A percentile compares a stretch with the other conserved stretches of the same genome.
phyloP scores from a whole-genome alignment of 116 monocot genomes.

The Posidonia oceanica region DNA sequence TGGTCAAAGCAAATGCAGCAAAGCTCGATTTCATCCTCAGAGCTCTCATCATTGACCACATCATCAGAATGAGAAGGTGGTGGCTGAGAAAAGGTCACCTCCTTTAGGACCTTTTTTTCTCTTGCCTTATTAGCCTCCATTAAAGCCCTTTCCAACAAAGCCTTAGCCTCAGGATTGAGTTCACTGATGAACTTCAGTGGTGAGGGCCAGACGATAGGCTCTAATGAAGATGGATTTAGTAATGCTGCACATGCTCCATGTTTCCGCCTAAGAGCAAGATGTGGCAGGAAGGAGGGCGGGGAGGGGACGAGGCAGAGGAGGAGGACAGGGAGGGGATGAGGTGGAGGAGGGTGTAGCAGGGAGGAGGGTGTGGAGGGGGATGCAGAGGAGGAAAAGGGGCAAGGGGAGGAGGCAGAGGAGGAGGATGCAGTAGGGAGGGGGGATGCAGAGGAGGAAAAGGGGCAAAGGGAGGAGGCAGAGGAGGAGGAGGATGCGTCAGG shows the following conservation, averaged over 20 bases:
- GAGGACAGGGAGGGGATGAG: no score
- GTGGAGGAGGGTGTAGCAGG: no score
- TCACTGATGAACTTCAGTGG: conserved; percentile 57
- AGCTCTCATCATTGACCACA: conserved; percentile 28
- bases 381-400: no score
- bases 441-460: no score
- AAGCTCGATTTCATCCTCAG: conserved; percentile 48
- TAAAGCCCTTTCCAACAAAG: conserved; percentile 33
- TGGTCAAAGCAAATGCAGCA: conserved; percentile 87
- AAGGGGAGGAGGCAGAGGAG: no score
- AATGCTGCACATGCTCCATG: conserved; percentile 49
- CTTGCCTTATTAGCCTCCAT: conserved; percentile 44
- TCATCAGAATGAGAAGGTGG: conserved; percentile 48
- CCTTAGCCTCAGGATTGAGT: conserved; percentile 41
- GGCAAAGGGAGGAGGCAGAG: no score
- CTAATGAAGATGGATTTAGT: conserved; percentile 35
- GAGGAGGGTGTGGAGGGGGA: no score
- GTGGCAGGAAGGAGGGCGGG: no score
- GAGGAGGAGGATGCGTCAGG: no score
- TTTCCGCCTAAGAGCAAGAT: conserved; percentile 39
- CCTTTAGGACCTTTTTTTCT: conserved; percentile 41
- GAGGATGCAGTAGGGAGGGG: no score
- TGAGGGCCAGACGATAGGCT: conserved; percentile 62
- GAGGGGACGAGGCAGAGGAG: no score
- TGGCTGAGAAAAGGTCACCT: conserved; percentile 15